Conservation (phyloP, 352 stramenopile species). For the Globisporangium canariense region DNA sequence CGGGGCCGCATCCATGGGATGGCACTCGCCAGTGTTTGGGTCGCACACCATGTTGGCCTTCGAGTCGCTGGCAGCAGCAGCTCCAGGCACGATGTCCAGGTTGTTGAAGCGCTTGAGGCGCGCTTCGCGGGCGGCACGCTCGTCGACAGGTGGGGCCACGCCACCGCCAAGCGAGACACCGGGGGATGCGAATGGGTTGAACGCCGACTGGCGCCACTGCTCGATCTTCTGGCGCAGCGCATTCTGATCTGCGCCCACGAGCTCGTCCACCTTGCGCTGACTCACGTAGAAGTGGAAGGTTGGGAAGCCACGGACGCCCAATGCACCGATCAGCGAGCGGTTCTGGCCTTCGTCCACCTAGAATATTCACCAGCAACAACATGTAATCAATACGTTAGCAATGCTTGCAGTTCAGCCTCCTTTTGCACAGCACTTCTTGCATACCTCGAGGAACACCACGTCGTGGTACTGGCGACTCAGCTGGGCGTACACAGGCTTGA, state of each 20-base stretch:
- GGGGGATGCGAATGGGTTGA: slow-evolving; percentile 82
- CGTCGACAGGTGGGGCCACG: slow-evolving; percentile 30
- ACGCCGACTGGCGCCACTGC: slow-evolving; percentile 80
- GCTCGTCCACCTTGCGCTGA: slow-evolving; percentile 84
- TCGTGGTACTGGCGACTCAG: slow-evolving; percentile 79
- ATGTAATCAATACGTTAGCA: neutral
- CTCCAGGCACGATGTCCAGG: slow-evolving; percentile 48
- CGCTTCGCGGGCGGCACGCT: slow-evolving; percentile 76
- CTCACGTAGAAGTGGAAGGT: slow-evolving; percentile 92
- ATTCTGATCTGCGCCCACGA: slow-evolving; percentile 83
- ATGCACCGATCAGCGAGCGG: slow-evolving; percentile 67
- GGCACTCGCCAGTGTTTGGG: slow-evolving; percentile 53
- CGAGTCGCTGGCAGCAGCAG: slow-evolving; percentile 18
- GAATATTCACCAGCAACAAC: neutral
- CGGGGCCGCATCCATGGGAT: slow-evolving; percentile 19
- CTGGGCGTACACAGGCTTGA: slow-evolving; percentile 83
- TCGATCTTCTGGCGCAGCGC: slow-evolving; percentile 84
- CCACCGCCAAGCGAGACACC: slow-evolving; percentile 58
- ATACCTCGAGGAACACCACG: slow-evolving; percentile 84
- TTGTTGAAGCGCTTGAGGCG: slow-evolving; percentile 77
- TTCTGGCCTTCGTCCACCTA: slow-evolving; percentile 82
- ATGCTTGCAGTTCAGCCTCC: neutral
- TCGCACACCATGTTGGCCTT: slow-evolving; percentile 69
- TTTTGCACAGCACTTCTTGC: neutral
- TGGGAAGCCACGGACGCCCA: slow-evolving; percentile 84